These are phyloP conservation scores for Xerocomellus chrysenteron DNA, from an alignment of 768 basidiomycete genomes.

Conservation along the genomic window DNA sequence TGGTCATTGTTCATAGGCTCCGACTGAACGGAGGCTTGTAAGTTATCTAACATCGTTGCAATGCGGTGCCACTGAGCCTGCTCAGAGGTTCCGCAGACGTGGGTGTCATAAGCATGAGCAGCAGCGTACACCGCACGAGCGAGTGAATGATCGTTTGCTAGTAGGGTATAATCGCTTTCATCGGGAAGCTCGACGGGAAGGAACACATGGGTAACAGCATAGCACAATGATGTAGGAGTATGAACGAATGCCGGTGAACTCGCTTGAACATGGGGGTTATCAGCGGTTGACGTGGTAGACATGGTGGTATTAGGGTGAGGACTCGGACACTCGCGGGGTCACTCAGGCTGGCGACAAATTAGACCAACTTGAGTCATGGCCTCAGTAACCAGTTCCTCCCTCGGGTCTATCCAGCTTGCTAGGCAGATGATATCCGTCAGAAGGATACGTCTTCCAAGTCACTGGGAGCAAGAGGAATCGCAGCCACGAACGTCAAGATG, in stretches of 20 bases:
- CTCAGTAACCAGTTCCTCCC: too few relatives aligned
- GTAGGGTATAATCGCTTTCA: not conserved
- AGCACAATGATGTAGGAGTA: too few relatives aligned
- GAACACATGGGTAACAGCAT: conserved; percentile 8
- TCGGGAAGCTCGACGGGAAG: conserved; percentile 1
- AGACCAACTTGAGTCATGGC: too few relatives aligned
- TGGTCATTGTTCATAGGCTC: not conserved
- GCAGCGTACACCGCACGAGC: conserved; percentile 1
- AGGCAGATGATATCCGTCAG: too few relatives aligned
- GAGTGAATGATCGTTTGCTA: not conserved
- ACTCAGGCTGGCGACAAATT: too few relatives aligned
- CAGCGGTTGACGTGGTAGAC: too few relatives aligned
- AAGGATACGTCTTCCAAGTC: too few relatives aligned
- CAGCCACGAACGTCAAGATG: too few relatives aligned
- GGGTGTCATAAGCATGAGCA: not conserved
- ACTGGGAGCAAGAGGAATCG: too few relatives aligned
- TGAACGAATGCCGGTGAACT: not conserved
- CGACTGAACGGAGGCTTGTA: not conserved
- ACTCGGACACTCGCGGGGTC: too few relatives aligned
- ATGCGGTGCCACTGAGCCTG: conserved; percentile 2
- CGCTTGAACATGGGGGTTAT: not conserved
- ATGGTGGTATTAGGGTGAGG: too few relatives aligned
- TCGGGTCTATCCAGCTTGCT: too few relatives aligned
- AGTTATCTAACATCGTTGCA: conserved; percentile 3
- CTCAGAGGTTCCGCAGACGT: not conserved